Base-by-base conservation (phyloP, 2,329 filamentous ascomycete genomes). In the Colletotrichum zoysiae region DNA sequence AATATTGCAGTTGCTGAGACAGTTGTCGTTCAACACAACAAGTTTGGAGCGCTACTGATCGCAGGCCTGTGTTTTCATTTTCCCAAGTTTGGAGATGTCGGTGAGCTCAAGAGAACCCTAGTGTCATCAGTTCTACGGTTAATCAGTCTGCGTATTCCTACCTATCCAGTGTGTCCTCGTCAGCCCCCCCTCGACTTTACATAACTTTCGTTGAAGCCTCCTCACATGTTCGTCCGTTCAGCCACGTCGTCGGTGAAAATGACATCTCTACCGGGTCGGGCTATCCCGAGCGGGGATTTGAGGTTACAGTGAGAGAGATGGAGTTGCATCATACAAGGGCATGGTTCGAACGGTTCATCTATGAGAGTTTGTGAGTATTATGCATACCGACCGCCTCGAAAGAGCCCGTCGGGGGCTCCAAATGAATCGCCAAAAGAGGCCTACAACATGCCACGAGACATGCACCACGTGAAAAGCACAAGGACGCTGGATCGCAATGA, bases 221-320 rank as follows among this genome's bases (percentile, higher is more conserved):
- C 68, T 51, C 57, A 58, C 57, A 51, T 57, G 64, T 71, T 71
- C 59, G 38, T 63, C 65, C 38, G 65, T 64, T 35, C 14, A 9
- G 26, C 26, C 42, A 14, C 35, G 30, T 51, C 9, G 30, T n/a
- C 58, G 44, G 20, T 33, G 26, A 57, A 46, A 57, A 59, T 69
- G 69, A 58, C 53, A 64, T 26, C 18, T 33, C 38, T 42, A 53
- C 42, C 44, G 18, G 20, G 33, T 58, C 33, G 33, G 40, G 64
- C 48, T 12, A 30, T 26, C 46, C 20, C 35, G 38, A 40, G 51
- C 65, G 51, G 58, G 65, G 69, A 63, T 55, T 20, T 55, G 18
- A 48, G 65, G 69, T 68, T 53, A 38, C 46, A 59, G 44, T 12
- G 51, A 26, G 20, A 35, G 44, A 33, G 23, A 30, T 12, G 14